phyloP scores from a whole-genome alignment of 202 grass and related monocot species.

The Zizania palustris region DNA sequence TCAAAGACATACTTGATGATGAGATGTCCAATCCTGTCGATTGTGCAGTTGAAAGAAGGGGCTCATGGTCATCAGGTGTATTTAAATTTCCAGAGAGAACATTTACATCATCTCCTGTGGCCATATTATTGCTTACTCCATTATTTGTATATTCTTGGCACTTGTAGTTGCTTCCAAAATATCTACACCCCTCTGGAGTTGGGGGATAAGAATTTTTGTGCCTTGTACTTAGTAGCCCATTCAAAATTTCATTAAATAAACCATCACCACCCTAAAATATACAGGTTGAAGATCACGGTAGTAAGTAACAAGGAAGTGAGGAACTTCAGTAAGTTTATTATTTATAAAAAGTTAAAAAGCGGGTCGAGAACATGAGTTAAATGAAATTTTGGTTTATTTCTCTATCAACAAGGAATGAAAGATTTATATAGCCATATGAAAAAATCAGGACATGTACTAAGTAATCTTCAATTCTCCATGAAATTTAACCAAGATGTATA shows the following conservation, averaged over 20 bases:
- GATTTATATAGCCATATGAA: neutral
- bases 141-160: constrained; percentile 42
- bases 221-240: constrained; percentile 79
- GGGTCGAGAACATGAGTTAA: neutral
- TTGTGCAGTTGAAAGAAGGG: constrained; percentile 62
- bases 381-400: constrained; percentile 13
- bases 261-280: constrained; percentile 84
- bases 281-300: constrained; percentile 31
- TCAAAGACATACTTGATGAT: constrained; percentile 56
- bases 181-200: constrained; percentile 60
- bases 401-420: constrained; percentile 6
- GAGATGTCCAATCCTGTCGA: constrained; percentile 44
- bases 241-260: constrained; percentile 93
- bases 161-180: constrained; percentile 38
- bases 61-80: constrained; percentile 76
- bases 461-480: constrained; percentile 21
- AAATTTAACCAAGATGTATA: constrained; percentile 16
- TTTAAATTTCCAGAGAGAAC: constrained; percentile 45
- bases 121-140: constrained; percentile 34
- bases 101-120: constrained; percentile 52
- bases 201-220: constrained; percentile 68
- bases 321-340: neutral
- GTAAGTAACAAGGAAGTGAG: constrained; percentile 14
- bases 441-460: neutral
- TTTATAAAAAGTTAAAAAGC: neutral